Conservation (phyloP, 345 rosid genomes). For the Alliaria petiolata region DNA sequence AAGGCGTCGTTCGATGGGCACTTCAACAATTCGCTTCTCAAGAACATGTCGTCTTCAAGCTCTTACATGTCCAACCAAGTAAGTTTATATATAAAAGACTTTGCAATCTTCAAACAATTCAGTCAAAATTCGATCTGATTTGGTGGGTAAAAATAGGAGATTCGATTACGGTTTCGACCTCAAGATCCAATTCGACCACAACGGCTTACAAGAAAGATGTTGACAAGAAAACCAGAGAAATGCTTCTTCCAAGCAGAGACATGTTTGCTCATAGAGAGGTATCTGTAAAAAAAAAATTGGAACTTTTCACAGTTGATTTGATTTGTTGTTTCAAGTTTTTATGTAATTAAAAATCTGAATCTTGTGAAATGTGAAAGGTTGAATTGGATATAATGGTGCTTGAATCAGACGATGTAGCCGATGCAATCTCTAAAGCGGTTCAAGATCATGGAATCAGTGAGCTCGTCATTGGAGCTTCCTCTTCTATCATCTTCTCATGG, state of each 20-base stretch:
- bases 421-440: slow-evolving; percentile 70
- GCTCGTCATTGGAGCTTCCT: slow-evolving; percentile 81
- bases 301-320: not conserved
- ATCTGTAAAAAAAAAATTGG: not conserved
- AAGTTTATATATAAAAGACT: slow-evolving; percentile 35
- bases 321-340: not conserved
- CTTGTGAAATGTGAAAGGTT: slow-evolving; percentile 38
- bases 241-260: slow-evolving; percentile 64
- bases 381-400: slow-evolving; percentile 52
- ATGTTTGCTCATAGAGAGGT: slow-evolving; percentile 67
- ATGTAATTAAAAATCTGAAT: not conserved
- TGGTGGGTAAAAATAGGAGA: slow-evolving; percentile 49
- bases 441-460: slow-evolving; percentile 46
- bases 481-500: slow-evolving; percentile 64
- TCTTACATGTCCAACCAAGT: slow-evolving; percentile 80
- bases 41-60: slow-evolving; percentile 56
- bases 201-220: slow-evolving; percentile 70
- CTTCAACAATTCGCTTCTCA: slow-evolving; percentile 51
- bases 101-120: not conserved
- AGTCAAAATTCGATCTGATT: not conserved
- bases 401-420: slow-evolving; percentile 71
- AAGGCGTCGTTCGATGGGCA: slow-evolving; percentile 51
- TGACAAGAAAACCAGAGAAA: slow-evolving; percentile 54
- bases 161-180: slow-evolving; percentile 40
- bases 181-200: slow-evolving; percentile 55